Base-by-base conservation (phyloP, 1,284 basidiomycete genomes). In the Puccinia polysora region DNA sequence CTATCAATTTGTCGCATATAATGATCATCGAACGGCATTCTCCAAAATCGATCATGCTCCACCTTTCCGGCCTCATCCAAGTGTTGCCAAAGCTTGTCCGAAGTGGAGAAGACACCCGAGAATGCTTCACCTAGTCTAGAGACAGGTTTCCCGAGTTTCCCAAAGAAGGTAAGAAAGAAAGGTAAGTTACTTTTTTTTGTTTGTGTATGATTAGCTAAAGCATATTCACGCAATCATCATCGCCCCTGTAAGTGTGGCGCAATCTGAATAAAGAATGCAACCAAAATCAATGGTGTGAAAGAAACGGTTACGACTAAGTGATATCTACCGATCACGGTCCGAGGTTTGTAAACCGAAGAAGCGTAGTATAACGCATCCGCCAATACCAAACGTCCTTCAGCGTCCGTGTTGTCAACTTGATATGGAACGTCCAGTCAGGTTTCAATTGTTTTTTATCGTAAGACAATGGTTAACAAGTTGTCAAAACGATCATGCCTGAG, bases 281-380 rank as follows among this genome's bases (percentile, higher is more conserved):
- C 40, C 40, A 45, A 45, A n/a, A 45, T 10, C n/a, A 10, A 45
- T n/a, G 15, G 30, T 55, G 4, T 23, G 52, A 5, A 23, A n/a
- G 15, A 14, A 55, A 55, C 30, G 5, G 25, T 23, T n/a, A 28
- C 15, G 2, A n/a, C 4, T 23, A n/a, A 59, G 32, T 12, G 15
- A 2, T 18, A 36, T 34, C 6, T 88, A 78, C 93, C 90, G 74
- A 94, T 85, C 40, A 93, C 81, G 0, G 89, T 90, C 78, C 89
- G 86, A 0, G 91, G 87, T 79, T 88, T 89, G 83, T 85, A 91
- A 59, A 85, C 83, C 6, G 88, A 86, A 0, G 87, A 86, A n/a
- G 86, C 85, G 78, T 93, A 94, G 79, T 89, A 89, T 60, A 94
- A 84, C 2, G 90, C 89, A 79, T 94, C 91, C 84, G 79, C 78